Evolutionary conservation across 495 filamentous ascomycete genomes (phyloP).

Genomic region (Neurospora sp.): DNA sequence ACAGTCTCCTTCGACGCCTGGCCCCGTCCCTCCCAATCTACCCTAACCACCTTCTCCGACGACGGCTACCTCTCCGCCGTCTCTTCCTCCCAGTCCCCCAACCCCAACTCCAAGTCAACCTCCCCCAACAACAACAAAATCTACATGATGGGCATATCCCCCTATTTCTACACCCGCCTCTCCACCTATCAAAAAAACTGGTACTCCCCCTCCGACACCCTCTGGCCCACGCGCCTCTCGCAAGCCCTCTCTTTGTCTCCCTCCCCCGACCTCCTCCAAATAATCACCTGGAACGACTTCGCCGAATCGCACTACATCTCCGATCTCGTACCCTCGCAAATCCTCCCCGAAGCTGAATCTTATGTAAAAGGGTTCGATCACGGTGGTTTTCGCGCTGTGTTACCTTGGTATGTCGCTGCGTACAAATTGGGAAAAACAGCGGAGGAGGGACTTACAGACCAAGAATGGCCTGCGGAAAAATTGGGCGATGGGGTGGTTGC

Average conservation of each 20-base stretch:
- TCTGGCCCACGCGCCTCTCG: conserved; percentile 61
- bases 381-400: conserved; percentile 27
- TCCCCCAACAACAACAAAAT: conserved; percentile 30
- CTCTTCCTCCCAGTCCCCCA: too few relatives aligned
- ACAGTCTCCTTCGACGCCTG: conserved; percentile 52
- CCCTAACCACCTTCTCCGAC: not conserved
- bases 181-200: conserved; percentile 46
- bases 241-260: conserved; percentile 41
- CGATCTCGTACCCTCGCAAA: conserved; percentile 18
- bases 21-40: conserved; percentile 31
- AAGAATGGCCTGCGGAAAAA: conserved; percentile 18
- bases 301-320: conserved; percentile 43
- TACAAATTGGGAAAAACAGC: conserved; percentile 42
- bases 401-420: conserved; percentile 52
- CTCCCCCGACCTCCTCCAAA: conserved; percentile 17
- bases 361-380: conserved; percentile 31
- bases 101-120: not conserved
- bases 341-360: conserved; percentile 7
- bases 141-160: conserved; percentile 65
- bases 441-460: conserved; percentile 23
- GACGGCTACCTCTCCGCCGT: not conserved
- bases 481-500: conserved; percentile 4
- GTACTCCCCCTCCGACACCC: conserved; percentile 53
- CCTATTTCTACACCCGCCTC: conserved; percentile 53
- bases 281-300: conserved; percentile 28